phyloP scores from a whole-genome alignment of 2,329 filamentous ascomycete species.

The Colletotrichum scovillei region DNA sequence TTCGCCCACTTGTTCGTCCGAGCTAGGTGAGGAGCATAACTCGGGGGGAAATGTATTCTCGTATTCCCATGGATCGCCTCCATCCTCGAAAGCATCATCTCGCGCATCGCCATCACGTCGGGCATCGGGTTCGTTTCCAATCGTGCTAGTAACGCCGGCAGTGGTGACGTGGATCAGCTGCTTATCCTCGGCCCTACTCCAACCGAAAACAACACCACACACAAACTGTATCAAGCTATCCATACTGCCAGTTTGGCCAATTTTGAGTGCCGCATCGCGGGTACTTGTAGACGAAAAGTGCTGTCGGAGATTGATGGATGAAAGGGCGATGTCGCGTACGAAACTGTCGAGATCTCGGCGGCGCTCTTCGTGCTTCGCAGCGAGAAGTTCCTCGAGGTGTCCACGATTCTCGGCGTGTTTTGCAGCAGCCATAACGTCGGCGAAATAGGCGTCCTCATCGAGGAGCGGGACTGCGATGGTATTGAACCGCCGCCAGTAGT shows the following conservation, averaged over 20 bases:
- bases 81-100: not conserved
- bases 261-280: slow-evolving; percentile 14
- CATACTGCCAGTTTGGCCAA: slow-evolving; percentile 22
- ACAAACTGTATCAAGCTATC: slow-evolving; percentile 26
- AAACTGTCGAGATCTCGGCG: slow-evolving; percentile 1
- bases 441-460: slow-evolving; percentile 26
- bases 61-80: slow-evolving; percentile 3
- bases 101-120: not conserved
- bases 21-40: not conserved
- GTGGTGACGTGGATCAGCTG: not conserved
- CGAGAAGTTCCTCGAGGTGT: slow-evolving; percentile 26
- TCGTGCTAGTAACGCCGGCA: not conserved
- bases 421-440: slow-evolving; percentile 15
- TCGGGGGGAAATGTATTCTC: slow-evolving; percentile 2
- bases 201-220: slow-evolving; percentile 5
- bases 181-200: not conserved
- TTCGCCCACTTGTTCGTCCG: not conserved
- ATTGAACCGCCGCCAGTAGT: slow-evolving; percentile 29
- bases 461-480: slow-evolving; percentile 21
- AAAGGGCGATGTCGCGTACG: slow-evolving; percentile 3
- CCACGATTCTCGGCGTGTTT: slow-evolving; percentile 10
- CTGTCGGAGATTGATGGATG: not conserved
- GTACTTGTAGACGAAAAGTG: not conserved
- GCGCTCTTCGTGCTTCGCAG: slow-evolving; percentile 6
- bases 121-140: not conserved